phyloP scores from a whole-genome alignment of 2,329 filamentous ascomycete genomes.

The Pseudocercospora pini-densiflorae region DNA sequence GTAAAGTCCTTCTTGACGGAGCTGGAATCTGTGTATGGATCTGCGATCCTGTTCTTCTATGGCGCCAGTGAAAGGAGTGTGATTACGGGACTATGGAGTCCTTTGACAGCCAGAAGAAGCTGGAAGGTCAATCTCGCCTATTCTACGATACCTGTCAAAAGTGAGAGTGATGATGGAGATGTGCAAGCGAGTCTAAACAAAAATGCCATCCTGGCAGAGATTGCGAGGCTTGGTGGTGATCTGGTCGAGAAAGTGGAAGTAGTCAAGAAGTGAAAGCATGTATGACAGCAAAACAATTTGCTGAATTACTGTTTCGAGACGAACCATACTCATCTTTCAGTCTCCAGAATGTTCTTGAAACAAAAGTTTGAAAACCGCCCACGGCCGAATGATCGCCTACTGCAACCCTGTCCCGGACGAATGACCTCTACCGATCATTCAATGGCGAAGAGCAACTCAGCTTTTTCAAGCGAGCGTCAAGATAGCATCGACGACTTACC shows the following conservation, averaged over 20 bases:
- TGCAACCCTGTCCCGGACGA: too few species aligned
- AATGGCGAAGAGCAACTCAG: too few species aligned
- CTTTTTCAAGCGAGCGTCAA: too few species aligned
- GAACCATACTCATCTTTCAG: too few species aligned
- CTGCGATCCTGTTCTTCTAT: slow-evolving; percentile 79
- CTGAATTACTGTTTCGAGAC: too few species aligned
- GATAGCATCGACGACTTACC: too few species aligned
- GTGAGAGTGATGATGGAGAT: slow-evolving; percentile 43
- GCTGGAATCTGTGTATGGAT: slow-evolving; percentile 68
- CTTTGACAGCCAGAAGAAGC: slow-evolving; percentile 56
- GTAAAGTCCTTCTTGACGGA: slow-evolving; percentile 68
- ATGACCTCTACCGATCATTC: too few species aligned
- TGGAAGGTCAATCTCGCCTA: slow-evolving; percentile 76
- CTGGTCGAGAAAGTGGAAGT: slow-evolving; percentile 71
- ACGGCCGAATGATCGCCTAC: too few species aligned
- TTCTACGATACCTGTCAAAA: slow-evolving; percentile 61
- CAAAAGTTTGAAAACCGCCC: too few species aligned
- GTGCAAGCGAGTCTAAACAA: slow-evolving; percentile 64
- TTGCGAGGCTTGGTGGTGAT: slow-evolving; percentile 64
- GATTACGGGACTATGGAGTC: slow-evolving; percentile 70
- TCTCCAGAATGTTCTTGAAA: too few species aligned
- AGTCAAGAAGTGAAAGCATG: slow-evolving; percentile 7
- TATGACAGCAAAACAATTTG: background rate
- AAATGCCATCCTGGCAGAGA: slow-evolving; percentile 71
- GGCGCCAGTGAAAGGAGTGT: slow-evolving; percentile 62